Evolutionary conservation across 139 green algal species (phyloP), one percentile per base, ranked within the genome.

Genomic region (Micractinium conductrix): DNA sequence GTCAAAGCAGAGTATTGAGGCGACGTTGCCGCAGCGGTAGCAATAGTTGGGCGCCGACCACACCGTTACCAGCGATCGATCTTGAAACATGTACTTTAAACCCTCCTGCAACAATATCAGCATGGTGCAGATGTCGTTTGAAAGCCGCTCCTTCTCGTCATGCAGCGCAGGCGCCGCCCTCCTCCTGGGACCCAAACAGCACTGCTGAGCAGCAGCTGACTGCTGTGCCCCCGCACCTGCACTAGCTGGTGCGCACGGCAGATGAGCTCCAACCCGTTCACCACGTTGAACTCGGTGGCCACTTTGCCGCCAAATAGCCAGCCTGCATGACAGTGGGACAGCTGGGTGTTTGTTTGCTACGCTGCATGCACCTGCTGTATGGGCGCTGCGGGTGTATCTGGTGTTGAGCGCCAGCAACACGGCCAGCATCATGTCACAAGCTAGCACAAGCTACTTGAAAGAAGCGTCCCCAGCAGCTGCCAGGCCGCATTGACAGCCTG

Each of bases 1-100:
- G 79, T 99, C 94, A 86, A 99, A 99, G 65, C 92, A 95, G 9
- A 99, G 89, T 40, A 99, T 99, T 68, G 92, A 96, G 0, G 97
- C 97, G 37, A 99, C 96, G 88, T 99, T 99, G 55, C 97, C 97
- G 85, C 97, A 99, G 42, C 97, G 92, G 88, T 99, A 99, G 93
- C 97, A 99, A 91, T 99, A 99, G 90, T 99, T 99, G 65, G 97
- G 97, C 16, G 97, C 97, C 5, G 88, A 96, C 97, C 97, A 99
- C 28, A 99, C 96, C 0, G 97, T 99, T 14, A 99, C 97, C 24
- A 99, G 86, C 1, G 75, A 91, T 50, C 89, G 87, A 24, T 93
- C 91, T 21, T 83, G 63, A 71, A 99, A 99, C 97, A 99, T 99
- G 93, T 99, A 99, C 88, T 99, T 99, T 21, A 99, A 87, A 0